Percentiles rank a stretch among this genome's conserved stretches.
These are phyloP conservation scores for Moricandia arvensis DNA, from an alignment of 345 rosid species.

Conservation along the genomic window DNA sequence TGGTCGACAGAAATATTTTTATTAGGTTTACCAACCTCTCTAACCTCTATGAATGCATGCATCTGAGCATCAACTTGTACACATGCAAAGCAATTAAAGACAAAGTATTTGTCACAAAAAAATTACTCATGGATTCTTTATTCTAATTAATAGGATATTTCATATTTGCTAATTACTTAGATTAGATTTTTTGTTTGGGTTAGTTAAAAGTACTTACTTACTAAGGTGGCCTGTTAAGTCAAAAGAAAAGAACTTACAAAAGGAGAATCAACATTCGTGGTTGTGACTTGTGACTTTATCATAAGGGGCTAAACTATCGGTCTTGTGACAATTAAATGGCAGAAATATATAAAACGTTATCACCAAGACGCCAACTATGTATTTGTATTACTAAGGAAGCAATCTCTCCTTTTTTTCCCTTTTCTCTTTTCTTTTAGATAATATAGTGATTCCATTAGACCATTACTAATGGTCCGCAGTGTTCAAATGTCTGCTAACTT, in stretches of 20 bases:
- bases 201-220: background rate
- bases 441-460: conserved; percentile 32
- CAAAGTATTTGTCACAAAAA: background rate
- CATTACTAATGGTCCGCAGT: conserved; percentile 29
- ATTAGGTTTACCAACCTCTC: conserved; percentile 12
- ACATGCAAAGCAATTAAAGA: background rate
- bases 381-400: conserved; percentile 16
- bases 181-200: background rate
- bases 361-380: background rate
- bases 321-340: background rate
- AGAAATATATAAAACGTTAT: background rate
- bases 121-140: background rate
- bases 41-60: background rate
- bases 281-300: no score
- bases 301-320: no score
- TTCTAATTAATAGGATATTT: background rate
- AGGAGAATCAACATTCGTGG: background rate
- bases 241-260: background rate
- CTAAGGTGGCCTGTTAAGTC: background rate
- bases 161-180: background rate
- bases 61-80: background rate
- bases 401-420: background rate
- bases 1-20: background rate
- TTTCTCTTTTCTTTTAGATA: conserved; percentile 13
- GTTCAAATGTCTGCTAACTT: conserved; percentile 35